These are phyloP conservation scores for Hemerocallis citrina DNA, from an alignment of 106 monocot genomes.

Conservation along the genomic window DNA sequence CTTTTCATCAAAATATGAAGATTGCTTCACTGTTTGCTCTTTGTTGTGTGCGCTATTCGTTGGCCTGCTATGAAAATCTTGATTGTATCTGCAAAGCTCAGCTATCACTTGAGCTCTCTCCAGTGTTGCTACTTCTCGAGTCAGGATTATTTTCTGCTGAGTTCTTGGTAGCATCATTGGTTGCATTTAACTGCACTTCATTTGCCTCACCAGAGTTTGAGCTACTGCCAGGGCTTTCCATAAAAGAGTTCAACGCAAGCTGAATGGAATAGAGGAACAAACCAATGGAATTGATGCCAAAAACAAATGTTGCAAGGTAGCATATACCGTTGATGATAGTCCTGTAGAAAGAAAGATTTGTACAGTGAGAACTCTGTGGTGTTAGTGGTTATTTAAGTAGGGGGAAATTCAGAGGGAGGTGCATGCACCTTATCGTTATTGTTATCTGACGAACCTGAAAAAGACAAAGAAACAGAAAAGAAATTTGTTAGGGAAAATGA, in stretches of 20 bases:
- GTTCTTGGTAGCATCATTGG: slow-evolving; percentile 9
- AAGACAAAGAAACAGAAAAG: not conserved
- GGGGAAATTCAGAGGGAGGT: not conserved
- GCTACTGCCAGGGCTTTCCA: slow-evolving; percentile 15
- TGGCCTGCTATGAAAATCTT: too few relatives aligned
- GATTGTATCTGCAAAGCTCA: not conserved
- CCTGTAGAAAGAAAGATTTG: slow-evolving; percentile 28
- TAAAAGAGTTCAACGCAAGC: slow-evolving; percentile 56
- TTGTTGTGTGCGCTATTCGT: too few relatives aligned
- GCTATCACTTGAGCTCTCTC: slow-evolving; percentile 28
- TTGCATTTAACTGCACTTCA: slow-evolving; percentile 8
- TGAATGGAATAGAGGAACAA: slow-evolving; percentile 79
- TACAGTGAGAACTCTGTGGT: not conserved
- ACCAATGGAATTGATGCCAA: slow-evolving; percentile 79
- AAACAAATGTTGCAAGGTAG: slow-evolving; percentile 91
- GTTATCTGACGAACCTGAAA: slow-evolving; percentile 88
- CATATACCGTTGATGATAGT: slow-evolving; percentile 89
- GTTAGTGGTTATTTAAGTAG: too few relatives aligned
- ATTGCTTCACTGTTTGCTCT: too few relatives aligned
- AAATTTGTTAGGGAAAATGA: not conserved
- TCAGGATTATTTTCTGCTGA: slow-evolving; percentile 17
- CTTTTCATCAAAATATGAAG: too few relatives aligned
- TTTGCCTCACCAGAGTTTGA: slow-evolving; percentile 17
- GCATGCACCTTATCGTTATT: slow-evolving; percentile 72
- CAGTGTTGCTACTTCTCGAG: slow-evolving; percentile 11